A percentile compares a stretch with the other conserved stretches of the same genome.
These are phyloP conservation scores for Zea luxurians DNA, from an alignment of 176 grass and related monocot genomes.

Conservation along the genomic window DNA sequence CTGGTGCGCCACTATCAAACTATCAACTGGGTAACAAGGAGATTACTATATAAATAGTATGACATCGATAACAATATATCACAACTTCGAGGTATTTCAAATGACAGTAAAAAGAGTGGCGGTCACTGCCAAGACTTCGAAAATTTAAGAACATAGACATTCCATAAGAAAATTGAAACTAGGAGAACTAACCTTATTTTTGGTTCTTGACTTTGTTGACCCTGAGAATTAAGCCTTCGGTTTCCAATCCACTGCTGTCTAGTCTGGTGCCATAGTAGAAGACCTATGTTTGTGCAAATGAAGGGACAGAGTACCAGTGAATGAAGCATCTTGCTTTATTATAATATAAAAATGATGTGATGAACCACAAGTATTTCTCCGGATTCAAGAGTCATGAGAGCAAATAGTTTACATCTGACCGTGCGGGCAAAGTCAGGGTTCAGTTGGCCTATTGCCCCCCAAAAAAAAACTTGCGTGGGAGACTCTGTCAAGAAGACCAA, in stretches of 20 bases:
- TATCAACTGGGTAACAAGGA: too few relatives aligned
- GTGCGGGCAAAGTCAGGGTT: not conserved
- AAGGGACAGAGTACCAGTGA: too few relatives aligned
- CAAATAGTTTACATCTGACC: not conserved
- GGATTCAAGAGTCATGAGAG: not conserved
- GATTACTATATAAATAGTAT: conserved; percentile 6
- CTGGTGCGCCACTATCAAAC: not conserved
- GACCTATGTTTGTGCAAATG: conserved; percentile 48
- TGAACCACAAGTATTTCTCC: too few relatives aligned
- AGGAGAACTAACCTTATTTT: conserved; percentile 67
- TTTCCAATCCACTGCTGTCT: conserved; percentile 83
- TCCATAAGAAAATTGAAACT: not conserved
- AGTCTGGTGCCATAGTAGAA: conserved; percentile 83
- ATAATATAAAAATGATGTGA: too few relatives aligned
- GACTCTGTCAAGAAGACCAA: not conserved
- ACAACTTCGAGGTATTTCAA: not conserved
- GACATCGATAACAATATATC: not conserved
- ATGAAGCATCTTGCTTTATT: too few relatives aligned
- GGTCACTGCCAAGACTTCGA: not conserved
- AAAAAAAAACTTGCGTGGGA: not conserved
- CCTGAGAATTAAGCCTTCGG: conserved; percentile 45
- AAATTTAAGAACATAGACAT: not conserved
- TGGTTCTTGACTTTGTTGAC: conserved; percentile 46
- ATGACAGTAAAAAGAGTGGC: not conserved
- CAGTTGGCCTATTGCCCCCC: not conserved